phyloP scores from a whole-genome alignment of 1,284 basidiomycete genomes.

The Trichosporon asahii region DNA sequence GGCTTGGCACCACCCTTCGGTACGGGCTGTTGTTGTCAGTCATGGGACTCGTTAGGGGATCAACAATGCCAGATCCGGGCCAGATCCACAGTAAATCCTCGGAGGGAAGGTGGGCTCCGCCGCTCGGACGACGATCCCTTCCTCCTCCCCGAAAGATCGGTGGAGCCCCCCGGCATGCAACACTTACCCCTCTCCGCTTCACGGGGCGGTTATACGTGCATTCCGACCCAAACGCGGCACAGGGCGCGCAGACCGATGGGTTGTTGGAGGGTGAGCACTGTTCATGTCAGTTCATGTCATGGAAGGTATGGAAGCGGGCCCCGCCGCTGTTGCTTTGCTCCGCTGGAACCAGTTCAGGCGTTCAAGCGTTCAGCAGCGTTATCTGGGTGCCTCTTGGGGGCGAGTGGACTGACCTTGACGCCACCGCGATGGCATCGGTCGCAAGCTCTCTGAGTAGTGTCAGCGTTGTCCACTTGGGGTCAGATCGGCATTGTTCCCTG shows the following conservation, averaged over 20 bases:
- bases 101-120: background rate
- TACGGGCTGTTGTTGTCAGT: slow-evolving; percentile 13
- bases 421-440: slow-evolving; percentile 48
- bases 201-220: slow-evolving; percentile 48
- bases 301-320: background rate
- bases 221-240: slow-evolving; percentile 37
- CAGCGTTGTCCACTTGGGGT: slow-evolving; percentile 17
- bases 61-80: background rate
- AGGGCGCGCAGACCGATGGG: slow-evolving; percentile 38
- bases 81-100: background rate
- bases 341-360: background rate
- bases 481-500: background rate
- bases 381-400: background rate
- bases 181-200: slow-evolving; percentile 46
- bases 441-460: slow-evolving; percentile 39
- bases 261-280: slow-evolving; percentile 39
- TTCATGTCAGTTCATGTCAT: background rate
- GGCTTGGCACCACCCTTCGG: slow-evolving; percentile 9
- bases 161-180: background rate
- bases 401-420: slow-evolving; percentile 33
- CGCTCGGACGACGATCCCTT: background rate
- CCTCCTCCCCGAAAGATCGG: background rate
- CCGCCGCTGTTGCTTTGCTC: slow-evolving; percentile 1
- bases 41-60: background rate
- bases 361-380: slow-evolving; percentile 8